These are phyloP conservation scores for Aspergillus ustus DNA, from an alignment of 2,329 filamentous ascomycete genomes.

Conservation along the genomic window DNA sequence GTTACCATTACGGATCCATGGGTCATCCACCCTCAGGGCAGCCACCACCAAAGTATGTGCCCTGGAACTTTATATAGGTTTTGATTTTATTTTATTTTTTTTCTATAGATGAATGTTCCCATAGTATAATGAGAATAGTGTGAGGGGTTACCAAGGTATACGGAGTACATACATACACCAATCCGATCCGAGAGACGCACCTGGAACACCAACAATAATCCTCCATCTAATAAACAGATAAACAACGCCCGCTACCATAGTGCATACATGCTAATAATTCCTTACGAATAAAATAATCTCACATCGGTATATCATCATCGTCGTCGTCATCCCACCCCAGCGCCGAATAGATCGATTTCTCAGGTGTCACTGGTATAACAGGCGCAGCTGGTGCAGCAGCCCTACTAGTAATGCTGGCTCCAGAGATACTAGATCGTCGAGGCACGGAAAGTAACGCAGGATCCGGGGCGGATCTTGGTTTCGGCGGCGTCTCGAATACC, in stretches of 20 bases:
- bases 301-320: constrained; percentile 35
- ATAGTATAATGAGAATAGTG: too few relatives aligned
- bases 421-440: not conserved
- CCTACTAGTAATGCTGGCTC: not conserved
- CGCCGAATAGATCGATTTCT: constrained; percentile 48
- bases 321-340: constrained; percentile 53
- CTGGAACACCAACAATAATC: not conserved
- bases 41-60: too few relatives aligned
- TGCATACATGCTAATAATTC: not conserved
- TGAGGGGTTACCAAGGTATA: too few relatives aligned
- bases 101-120: too few relatives aligned
- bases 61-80: too few relatives aligned
- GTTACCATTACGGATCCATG: too few relatives aligned
- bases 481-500: constrained; percentile 39
- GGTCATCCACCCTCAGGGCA: too few relatives aligned
- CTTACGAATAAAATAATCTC: constrained; percentile 7
- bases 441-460: constrained; percentile 3
- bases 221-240: not conserved
- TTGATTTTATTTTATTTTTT: too few relatives aligned
- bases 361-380: constrained; percentile 36
- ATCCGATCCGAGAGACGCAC: too few relatives aligned
- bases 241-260: constrained; percentile 19
- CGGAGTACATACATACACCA: too few relatives aligned
- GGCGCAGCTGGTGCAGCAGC: not conserved
- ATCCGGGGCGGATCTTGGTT: constrained; percentile 24